A percentile compares a stretch with the other conserved stretches of the same genome.
Evolutionary conservation across 768 basidiomycete genomes (phyloP).

Genomic region (Chiua virens): DNA sequence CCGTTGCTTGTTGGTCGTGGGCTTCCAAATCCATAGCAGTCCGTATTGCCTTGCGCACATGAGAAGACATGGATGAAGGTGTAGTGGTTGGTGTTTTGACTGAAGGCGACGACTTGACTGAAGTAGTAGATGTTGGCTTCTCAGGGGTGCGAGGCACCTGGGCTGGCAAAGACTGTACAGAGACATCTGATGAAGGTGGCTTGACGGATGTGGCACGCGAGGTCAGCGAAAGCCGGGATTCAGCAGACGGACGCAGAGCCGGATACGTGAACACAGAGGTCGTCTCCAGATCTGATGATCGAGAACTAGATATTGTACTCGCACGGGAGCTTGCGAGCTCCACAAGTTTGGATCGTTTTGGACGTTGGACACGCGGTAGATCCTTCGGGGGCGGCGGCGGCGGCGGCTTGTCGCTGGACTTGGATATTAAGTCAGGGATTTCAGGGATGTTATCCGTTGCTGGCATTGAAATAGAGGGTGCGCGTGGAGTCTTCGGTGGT

Average conservation of each 20-base stretch:
- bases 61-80: constrained; percentile 54
- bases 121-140: constrained; percentile 13
- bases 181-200: constrained; percentile 15
- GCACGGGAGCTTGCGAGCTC: constrained; percentile 66
- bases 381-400: constrained; percentile 22
- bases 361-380: constrained; percentile 20
- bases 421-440: constrained; percentile 53
- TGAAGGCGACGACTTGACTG: constrained; percentile 28
- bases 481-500: constrained; percentile 36
- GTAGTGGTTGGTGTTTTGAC: constrained; percentile 28
- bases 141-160: constrained; percentile 27
- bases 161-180: constrained; percentile 12
- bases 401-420: constrained; percentile 38
- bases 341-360: constrained; percentile 66
- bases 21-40: constrained; percentile 66
- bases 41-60: constrained; percentile 64
- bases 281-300: constrained; percentile 52
- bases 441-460: constrained; percentile 53
- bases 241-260: constrained; percentile 62
- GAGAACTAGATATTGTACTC: constrained; percentile 50
- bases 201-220: constrained; percentile 23
- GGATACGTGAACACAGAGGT: constrained; percentile 76
- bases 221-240: constrained; percentile 43
- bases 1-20: constrained; percentile 36
- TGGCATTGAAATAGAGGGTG: constrained; percentile 45